phyloP scores from a whole-genome alignment of 1,139 yeast genomes.

The Sugiyamaella paludigena region DNA sequence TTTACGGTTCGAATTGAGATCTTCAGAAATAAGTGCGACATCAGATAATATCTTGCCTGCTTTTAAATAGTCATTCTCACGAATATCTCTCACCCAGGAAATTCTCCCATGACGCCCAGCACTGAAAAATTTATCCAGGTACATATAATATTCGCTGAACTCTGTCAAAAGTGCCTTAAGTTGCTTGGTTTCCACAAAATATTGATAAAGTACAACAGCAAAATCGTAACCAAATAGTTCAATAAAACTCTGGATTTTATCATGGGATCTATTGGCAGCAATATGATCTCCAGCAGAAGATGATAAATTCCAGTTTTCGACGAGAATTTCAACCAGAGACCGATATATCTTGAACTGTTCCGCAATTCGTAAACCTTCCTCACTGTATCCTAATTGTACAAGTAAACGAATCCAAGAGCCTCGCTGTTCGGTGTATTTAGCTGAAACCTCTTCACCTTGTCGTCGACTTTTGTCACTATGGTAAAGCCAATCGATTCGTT shows the following conservation, averaged over 20 bases:
- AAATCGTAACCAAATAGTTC: conserved; percentile 64
- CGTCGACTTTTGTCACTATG: conserved; percentile 11
- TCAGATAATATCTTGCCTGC: conserved; percentile 50
- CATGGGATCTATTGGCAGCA: conserved; percentile 30
- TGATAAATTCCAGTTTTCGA: conserved; percentile 46
- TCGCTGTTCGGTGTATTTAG: conserved; percentile 32
- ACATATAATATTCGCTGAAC: conserved; percentile 54
- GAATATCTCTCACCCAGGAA: conserved; percentile 71
- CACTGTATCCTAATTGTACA: conserved; percentile 46
- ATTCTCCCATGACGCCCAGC: conserved; percentile 53
- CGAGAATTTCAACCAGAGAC: conserved; percentile 63
- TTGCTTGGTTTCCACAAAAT: conserved; percentile 55
- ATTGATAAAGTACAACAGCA: conserved; percentile 63
- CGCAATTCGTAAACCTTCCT: conserved; percentile 60
- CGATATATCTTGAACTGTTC: conserved; percentile 66
- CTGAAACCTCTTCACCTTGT: conserved; percentile 23
- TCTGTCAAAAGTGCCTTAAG: conserved; percentile 54
- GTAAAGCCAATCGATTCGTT: conserved; percentile 29
- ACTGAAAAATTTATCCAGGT: conserved; percentile 53
- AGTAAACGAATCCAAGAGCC: conserved; percentile 56
- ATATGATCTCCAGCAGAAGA: conserved; percentile 31
- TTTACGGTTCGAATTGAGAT: conserved; percentile 49
- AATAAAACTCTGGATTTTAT: conserved; percentile 51
- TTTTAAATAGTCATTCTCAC: conserved; percentile 47
- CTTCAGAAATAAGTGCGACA: conserved; percentile 40